A percentile compares a stretch with the other conserved stretches of the same genome.
phyloP scores from a whole-genome alignment of 2,329 filamentous ascomycete species.

The Ophiostoma angusticollis region DNA sequence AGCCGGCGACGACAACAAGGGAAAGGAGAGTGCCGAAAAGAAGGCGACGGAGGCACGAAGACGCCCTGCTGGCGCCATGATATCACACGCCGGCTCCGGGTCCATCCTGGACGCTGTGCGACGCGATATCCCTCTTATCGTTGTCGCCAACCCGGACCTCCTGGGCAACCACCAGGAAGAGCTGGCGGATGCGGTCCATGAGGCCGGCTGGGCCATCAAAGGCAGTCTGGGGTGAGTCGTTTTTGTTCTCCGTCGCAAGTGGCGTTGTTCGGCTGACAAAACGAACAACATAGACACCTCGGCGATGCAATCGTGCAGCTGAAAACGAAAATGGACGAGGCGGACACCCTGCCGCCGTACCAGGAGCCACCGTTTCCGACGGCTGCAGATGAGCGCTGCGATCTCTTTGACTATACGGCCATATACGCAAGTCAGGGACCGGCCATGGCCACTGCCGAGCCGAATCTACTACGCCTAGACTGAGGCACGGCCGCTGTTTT shows the following conservation, averaged over 20 bases:
- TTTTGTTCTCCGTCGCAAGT: too few relatives aligned
- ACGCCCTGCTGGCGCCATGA: slow-evolving; percentile 54
- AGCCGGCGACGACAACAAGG: not conserved
- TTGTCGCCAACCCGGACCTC: slow-evolving; percentile 73
- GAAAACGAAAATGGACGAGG: slow-evolving; percentile 12
- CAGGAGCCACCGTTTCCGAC: slow-evolving; percentile 19
- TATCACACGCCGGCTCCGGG: slow-evolving; percentile 86
- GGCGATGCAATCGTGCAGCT: slow-evolving; percentile 15
- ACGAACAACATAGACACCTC: slow-evolving; percentile 13
- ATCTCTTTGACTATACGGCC: slow-evolving; percentile 22
- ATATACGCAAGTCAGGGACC: slow-evolving; percentile 2
- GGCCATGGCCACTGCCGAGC: not conserved
- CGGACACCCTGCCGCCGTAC: slow-evolving; percentile 16
- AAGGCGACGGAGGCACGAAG: slow-evolving; percentile 18
- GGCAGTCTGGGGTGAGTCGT: slow-evolving; percentile 50
- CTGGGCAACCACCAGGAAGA: slow-evolving; percentile 88
- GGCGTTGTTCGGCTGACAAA: not conserved
- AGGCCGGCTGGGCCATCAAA: slow-evolving; percentile 64
- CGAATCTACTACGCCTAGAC: slow-evolving; percentile 7
- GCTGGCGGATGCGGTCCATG: slow-evolving; percentile 63
- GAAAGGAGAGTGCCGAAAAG: too few relatives aligned
- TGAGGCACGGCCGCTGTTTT: not conserved
- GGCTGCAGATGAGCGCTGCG: slow-evolving; percentile 17
- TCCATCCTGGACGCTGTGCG: slow-evolving; percentile 76
- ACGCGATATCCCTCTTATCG: slow-evolving; percentile 62